These are phyloP conservation scores for Aspergillus funiculosus DNA, from an alignment of 495 filamentous ascomycete species.

Conservation along the genomic window DNA sequence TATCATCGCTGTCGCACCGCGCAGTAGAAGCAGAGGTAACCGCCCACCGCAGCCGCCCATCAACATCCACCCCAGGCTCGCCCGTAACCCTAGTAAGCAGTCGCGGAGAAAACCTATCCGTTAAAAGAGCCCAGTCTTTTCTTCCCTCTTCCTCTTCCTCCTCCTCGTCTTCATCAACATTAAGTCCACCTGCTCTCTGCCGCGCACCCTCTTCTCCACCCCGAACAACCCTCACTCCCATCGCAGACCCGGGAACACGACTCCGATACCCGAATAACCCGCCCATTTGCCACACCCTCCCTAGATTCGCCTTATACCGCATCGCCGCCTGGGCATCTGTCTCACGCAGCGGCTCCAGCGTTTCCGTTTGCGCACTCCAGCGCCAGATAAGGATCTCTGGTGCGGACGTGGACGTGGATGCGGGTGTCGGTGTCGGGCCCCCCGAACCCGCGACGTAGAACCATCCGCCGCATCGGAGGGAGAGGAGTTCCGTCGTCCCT, in stretches of 20 bases:
- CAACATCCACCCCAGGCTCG: conserved; percentile 30
- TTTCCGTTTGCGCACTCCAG: conserved; percentile 39
- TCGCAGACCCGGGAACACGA: no score
- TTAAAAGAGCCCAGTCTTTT: conserved; percentile 40
- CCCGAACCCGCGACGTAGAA: conserved; percentile 45
- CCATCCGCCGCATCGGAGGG: conserved; percentile 57
- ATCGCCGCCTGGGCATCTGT: conserved; percentile 30
- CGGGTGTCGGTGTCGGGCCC: conserved; percentile 8
- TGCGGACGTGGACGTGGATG: no score
- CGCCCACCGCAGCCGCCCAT: conserved; percentile 38
- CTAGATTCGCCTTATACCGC: conserved; percentile 39
- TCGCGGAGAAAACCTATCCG: conserved; percentile 32
- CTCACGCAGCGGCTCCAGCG: conserved; percentile 28
- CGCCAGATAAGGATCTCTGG: conserved; percentile 40
- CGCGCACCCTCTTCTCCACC: conserved; percentile 1
- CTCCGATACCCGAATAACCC: conserved; percentile 41
- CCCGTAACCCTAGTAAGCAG: conserved; percentile 40
- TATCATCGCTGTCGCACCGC: conserved; percentile 42
- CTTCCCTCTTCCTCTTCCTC: conserved; percentile 29
- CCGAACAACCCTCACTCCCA: no score
- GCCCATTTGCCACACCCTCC: conserved; percentile 37
- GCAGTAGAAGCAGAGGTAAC: conserved; percentile 46
- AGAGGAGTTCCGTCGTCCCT: conserved; percentile 48
- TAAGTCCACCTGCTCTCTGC: not conserved
- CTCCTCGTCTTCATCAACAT: conserved; percentile 22